Base-by-base conservation (phyloP, 2,329 filamentous ascomycete genomes). In the Didymella arachidicola region DNA sequence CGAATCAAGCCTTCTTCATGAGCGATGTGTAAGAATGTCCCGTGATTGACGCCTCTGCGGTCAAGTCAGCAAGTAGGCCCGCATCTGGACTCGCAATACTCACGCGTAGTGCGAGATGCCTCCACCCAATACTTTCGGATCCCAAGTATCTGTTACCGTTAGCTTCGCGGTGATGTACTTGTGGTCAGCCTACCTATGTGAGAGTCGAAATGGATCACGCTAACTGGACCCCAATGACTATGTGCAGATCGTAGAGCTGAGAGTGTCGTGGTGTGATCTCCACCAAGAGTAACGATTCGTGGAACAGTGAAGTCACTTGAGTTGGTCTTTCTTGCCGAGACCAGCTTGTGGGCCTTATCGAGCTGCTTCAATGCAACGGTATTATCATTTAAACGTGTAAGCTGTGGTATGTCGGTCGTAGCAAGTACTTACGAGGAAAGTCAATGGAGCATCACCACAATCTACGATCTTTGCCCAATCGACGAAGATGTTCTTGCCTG, bases 21-120 rank as follows among this genome's bases (percentile, higher is more conserved):
- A 0, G 86, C 85, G 36, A 87, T 84, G 62, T 87, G 84, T 14
- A 87, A 73, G 67, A 87, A 87, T 0, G 86, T 88, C 36, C 86
- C 86, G 66, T 88, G 85, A 57, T 87, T 87, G 2, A 86, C 74
- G 3, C 81, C 83, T 39, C 71, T 74, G 38, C n/a, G 6, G 8
- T 44, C 25, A 11, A 1, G 10, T 69, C 27, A 69, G 62, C 39
- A 44, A 34, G 25, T 16, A 19, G 8, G 0, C 5, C 19, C 26
- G 2, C 12, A 2, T 22, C 6, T 18, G n/a, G 8, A 12, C n/a
- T 4, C 29, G n/a, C 4, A 76, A 27, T 4, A 77, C 82, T 72
- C 73, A 83, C 79, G 84, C 84, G 62, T 88, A 87, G 61, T 86
- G 80, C 5, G 83, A 85, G n/a, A 87, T 79, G 0, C 83, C 84